Evolutionary conservation across 202 grass and related monocot genomes (phyloP), one percentile per base, ranked within the genome.

Genomic region (Thinopyrum obtusiflorum): DNA sequence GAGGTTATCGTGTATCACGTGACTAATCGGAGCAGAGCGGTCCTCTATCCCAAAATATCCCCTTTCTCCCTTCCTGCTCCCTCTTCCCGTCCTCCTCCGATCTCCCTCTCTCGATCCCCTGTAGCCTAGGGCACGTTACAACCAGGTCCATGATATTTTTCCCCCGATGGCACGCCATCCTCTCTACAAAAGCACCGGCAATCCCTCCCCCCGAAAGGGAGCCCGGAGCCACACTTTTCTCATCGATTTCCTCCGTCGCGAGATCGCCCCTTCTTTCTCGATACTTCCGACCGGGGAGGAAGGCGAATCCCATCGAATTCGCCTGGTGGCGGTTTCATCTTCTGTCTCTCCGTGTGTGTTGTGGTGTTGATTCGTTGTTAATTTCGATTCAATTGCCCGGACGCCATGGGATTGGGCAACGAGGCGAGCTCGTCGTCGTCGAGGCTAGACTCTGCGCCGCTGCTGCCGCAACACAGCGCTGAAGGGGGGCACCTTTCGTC

Each of bases 341-440:
- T 65, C 40, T 28, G 24, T 13, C 31, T 55, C 15, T n/a, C 7
- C 7, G 35, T 24, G 39, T 53, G 68, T 28, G 24, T n/a, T n/a
- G 79, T 36, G 46, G 7, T 55, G 25, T 68, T 36, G 33, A 61
- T 84, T 84, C 9, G 26, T 61, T 36, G 42, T 36, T 73, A 2
- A 7, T 14, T 73, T 66, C 49, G 80, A 79, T 61, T 79, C 11
- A 49, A 77, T 65, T 11, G 74, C 11, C 44, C 25, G 44, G 23
- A 14, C 47, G 73, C 46, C 28, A 95, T 93, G 93, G 93, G 85
- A 72, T 73, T 95, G 55, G 86, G 75, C 57, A 80, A 68, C 65
- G 88, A 84, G 42, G 89, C 90, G 62, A 90, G 80, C 55, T 94
- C 89, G 13, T 94, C 90, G 12, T 91, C 89, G 32, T 73, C 85